These are phyloP conservation scores for Arthromyces matolae DNA, from an alignment of 768 basidiomycete species.

Conservation along the genomic window DNA sequence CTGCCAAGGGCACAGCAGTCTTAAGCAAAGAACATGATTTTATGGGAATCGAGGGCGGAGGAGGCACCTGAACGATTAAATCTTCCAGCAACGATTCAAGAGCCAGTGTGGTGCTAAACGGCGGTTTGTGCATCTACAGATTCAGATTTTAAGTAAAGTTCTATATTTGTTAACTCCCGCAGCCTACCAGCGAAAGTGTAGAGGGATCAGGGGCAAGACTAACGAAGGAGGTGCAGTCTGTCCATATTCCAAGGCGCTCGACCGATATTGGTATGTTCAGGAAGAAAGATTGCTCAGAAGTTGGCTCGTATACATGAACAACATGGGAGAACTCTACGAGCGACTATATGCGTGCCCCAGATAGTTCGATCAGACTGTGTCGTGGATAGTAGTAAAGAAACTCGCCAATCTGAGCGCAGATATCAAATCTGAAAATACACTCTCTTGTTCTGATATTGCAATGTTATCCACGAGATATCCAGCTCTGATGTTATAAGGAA, in stretches of 20 bases:
- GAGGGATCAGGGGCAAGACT: conserved; percentile 13
- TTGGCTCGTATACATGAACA: conserved; percentile 42
- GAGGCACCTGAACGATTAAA: neutral
- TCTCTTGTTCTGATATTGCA: conserved; percentile 29
- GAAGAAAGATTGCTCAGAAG: conserved; percentile 52
- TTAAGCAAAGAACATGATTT: conserved; percentile 23
- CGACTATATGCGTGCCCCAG: neutral
- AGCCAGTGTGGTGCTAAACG: conserved; percentile 10
- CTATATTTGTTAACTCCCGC: neutral
- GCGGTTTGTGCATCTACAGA: conserved; percentile 17
- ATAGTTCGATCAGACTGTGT: neutral
- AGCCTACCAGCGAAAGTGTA: conserved; percentile 11
- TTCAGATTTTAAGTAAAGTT: neutral
- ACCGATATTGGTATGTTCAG: conserved; percentile 36
- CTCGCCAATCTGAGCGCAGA: conserved; percentile 35
- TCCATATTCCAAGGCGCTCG: neutral
- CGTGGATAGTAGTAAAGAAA: neutral
- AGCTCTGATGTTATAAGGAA: too few species aligned
- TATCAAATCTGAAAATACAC: conserved; percentile 34
- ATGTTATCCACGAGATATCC: conserved; percentile 52
- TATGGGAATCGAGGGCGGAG: conserved; percentile 25
- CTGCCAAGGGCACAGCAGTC: conserved; percentile 50
- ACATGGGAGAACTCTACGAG: conserved; percentile 35
- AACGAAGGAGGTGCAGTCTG: conserved; percentile 12
- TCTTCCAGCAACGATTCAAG: conserved; percentile 11